Evolutionary conservation across 2,329 filamentous ascomycete species (phyloP).

Genomic region (Talaromyces piceae): DNA sequence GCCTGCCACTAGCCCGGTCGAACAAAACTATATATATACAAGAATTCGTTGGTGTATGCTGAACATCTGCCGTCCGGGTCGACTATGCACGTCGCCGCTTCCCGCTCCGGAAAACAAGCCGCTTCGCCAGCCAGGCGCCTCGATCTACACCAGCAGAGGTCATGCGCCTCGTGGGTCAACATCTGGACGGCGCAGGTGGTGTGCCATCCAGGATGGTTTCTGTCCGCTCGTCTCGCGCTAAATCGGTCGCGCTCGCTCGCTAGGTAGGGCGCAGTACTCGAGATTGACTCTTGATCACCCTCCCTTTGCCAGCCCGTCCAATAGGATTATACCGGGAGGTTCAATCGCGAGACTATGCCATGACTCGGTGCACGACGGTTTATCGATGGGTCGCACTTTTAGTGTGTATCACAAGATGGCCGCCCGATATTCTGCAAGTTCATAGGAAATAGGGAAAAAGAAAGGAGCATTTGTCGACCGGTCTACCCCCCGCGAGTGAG

Average conservation of each 20-base stretch:
- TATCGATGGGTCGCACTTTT: background rate
- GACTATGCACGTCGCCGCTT: background rate
- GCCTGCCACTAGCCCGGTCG: background rate
- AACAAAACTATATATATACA: background rate
- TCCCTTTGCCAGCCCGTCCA: background rate
- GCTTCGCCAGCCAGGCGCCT: constrained; percentile 5
- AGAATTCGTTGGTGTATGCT: background rate
- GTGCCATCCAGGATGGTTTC: background rate
- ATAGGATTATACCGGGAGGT: background rate
- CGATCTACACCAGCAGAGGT: background rate
- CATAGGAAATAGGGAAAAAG: too few relatives aligned
- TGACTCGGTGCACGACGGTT: background rate
- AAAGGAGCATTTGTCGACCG: background rate
- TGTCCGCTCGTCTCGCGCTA: background rate
- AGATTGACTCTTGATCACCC: background rate
- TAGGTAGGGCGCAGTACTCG: background rate
- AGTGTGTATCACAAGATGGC: constrained; percentile 5
- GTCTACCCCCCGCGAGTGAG: constrained; percentile 13
- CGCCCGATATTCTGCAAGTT: constrained; percentile 1
- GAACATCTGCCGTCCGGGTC: background rate
- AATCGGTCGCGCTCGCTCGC: background rate
- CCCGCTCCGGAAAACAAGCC: constrained; percentile 4
- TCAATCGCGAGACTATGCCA: background rate
- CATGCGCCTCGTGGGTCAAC: constrained; percentile 5
- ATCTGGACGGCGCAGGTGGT: background rate